phyloP scores from a whole-genome alignment of 2,329 filamentous ascomycete species.

The Cercospora brassicicola region DNA sequence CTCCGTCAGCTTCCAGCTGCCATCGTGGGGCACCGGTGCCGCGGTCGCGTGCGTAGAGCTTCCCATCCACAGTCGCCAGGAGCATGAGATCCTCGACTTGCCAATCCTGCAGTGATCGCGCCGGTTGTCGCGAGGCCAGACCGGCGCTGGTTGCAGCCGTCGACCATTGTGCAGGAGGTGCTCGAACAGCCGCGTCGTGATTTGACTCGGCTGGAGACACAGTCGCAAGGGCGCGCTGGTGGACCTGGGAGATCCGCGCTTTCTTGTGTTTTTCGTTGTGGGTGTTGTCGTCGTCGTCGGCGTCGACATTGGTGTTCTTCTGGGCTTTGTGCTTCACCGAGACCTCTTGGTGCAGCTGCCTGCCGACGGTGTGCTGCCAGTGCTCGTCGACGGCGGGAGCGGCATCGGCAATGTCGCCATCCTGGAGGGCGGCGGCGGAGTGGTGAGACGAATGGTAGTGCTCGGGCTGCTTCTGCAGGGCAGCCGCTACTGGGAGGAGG shows the following conservation, averaged over 20 bases:
- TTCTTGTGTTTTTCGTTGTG: slow-evolving; percentile 33
- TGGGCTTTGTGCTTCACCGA: slow-evolving; percentile 31
- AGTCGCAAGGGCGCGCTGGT: slow-evolving; percentile 97
- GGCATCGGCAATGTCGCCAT: slow-evolving; percentile 25
- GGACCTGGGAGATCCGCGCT: slow-evolving; percentile 38
- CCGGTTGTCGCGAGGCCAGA: slow-evolving; percentile 76
- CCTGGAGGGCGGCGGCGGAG: slow-evolving; percentile 12
- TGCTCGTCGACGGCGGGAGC: slow-evolving; percentile 26
- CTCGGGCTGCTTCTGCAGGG: slow-evolving; percentile 43
- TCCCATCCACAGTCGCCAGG: slow-evolving; percentile 99
- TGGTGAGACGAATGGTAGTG: slow-evolving; percentile 21
- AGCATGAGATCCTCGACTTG: slow-evolving; percentile 99
- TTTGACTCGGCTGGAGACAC: slow-evolving; percentile 79
- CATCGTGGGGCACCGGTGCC: slow-evolving; percentile 81
- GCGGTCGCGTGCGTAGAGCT: slow-evolving; percentile 86
- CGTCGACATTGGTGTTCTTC: slow-evolving; percentile 29
- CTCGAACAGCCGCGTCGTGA: slow-evolving; percentile 75
- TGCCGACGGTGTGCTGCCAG: slow-evolving; percentile 23
- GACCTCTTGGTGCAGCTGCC: slow-evolving; percentile 32
- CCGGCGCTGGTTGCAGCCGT: slow-evolving; percentile 54
- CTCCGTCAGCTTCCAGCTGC: slow-evolving; percentile 78
- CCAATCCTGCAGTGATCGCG: slow-evolving; percentile 98
- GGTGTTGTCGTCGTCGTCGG: slow-evolving; percentile 21
- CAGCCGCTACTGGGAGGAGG: slow-evolving; percentile 37
- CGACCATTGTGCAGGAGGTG: slow-evolving; percentile 70